phyloP scores from a whole-genome alignment of 2,329 filamentous ascomycete species.

The Apiospora malaysiana region DNA sequence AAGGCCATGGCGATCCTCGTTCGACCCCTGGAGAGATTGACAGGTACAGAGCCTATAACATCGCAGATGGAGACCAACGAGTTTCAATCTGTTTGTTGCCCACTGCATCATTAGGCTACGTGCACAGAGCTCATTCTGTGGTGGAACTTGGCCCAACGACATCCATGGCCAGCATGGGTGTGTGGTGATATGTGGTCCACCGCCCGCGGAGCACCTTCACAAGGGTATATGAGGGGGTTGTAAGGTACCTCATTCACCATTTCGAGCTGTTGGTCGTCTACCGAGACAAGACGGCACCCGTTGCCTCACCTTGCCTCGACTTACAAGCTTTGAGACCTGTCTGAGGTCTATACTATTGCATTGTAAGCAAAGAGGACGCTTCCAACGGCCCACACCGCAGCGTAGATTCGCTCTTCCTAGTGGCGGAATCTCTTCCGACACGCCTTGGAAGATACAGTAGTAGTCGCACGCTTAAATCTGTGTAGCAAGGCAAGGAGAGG shows the following conservation, averaged over 20 bases:
- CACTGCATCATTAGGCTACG: conserved; percentile 12
- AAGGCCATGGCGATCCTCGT: conserved; percentile 4
- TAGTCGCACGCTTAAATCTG: background rate
- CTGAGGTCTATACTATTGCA: conserved; percentile 13
- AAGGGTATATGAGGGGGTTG: background rate
- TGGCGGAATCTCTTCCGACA: conserved; percentile 4
- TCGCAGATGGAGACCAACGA: background rate
- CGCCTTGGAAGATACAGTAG: background rate
- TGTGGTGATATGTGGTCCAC: background rate
- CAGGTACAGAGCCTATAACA: conserved; percentile 1
- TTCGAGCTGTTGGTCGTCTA: background rate
- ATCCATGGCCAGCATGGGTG: conserved; percentile 2
- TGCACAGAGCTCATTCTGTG: conserved; percentile 5
- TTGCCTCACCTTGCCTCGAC: background rate
- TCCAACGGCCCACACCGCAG: background rate
- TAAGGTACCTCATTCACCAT: background rate
- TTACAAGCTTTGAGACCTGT: conserved; percentile 10
- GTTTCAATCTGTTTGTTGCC: background rate
- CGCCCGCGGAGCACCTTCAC: background rate
- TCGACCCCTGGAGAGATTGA: conserved; percentile 13
- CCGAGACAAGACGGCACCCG: background rate
- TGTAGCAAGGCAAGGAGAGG: background rate
- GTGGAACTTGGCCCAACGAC: conserved; percentile 4
- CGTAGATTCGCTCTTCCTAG: background rate
- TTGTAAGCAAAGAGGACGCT: background rate